A percentile compares a stretch with the other conserved stretches of the same genome.
Evolutionary conservation across 2,329 filamentous ascomycete species (phyloP).

Genomic region (Xylaria sp.): DNA sequence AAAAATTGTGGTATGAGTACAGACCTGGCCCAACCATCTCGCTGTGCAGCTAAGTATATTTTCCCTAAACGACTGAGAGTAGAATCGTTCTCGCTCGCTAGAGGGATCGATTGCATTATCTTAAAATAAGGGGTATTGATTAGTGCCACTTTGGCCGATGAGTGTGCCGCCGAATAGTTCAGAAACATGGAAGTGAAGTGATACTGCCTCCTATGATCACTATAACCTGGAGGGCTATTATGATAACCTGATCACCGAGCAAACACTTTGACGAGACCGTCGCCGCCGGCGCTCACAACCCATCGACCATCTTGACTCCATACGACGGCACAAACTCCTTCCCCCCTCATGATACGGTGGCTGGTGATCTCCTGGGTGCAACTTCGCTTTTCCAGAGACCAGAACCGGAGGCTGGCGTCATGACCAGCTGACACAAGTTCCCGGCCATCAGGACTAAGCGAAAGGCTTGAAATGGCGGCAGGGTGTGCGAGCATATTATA

Average conservation of each 20-base stretch:
- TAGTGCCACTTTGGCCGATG: neutral
- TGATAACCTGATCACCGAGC: conserved; percentile 57
- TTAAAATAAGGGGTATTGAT: neutral
- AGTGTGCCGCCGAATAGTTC: neutral
- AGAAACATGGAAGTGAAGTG: no score
- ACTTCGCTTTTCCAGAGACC: conserved; percentile 93
- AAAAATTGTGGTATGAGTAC: neutral
- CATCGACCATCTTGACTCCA: conserved; percentile 97
- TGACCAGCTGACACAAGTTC: conserved; percentile 97
- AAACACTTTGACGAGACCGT: conserved; percentile 96
- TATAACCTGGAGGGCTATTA: no score
- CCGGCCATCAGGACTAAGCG: conserved; percentile 89
- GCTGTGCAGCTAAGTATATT: neutral
- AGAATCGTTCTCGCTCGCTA: neutral
- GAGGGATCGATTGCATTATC: neutral
- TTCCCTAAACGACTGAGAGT: neutral
- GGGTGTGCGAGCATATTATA: conserved; percentile 99
- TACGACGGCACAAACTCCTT: conserved; percentile 92
- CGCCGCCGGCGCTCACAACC: conserved; percentile 93
- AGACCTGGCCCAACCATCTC: neutral
- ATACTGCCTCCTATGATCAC: no score
- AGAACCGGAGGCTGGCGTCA: conserved; percentile 94
- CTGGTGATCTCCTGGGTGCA: conserved; percentile 96
- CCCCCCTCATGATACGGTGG: conserved; percentile 93
- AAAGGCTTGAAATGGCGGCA: conserved; percentile 89